Conservation (phyloP, 768 basidiomycete species). For the Suillus fuscotomentosus region DNA sequence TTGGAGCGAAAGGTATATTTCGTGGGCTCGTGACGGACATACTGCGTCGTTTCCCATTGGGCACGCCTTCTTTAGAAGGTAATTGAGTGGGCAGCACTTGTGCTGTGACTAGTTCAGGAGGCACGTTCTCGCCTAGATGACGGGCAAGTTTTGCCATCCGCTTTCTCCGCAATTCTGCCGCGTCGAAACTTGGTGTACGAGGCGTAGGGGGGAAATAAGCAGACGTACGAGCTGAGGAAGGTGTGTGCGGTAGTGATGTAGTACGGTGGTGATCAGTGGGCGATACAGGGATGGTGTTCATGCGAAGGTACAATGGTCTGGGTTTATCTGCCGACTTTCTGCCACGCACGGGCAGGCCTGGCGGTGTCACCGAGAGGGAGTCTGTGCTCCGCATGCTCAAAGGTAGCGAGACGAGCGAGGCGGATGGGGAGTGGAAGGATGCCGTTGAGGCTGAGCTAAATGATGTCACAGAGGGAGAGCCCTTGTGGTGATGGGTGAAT, state of each 20-base stretch:
- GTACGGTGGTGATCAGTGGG: constrained; percentile 11
- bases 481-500: constrained; percentile 21
- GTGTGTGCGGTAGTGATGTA: constrained; percentile 11
- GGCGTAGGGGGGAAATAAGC: constrained; percentile 17
- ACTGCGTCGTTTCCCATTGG: constrained; percentile 9
- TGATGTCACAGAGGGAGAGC: constrained; percentile 22
- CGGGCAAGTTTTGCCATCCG: constrained; percentile 59
- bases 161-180: constrained; percentile 38
- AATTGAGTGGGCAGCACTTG: background rate
- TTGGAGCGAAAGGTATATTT: background rate
- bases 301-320: constrained; percentile 21
- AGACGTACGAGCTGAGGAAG: constrained; percentile 7
- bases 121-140: constrained; percentile 59
- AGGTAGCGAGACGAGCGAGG: constrained; percentile 18
- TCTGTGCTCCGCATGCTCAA: constrained; percentile 14
- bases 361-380: constrained; percentile 9
- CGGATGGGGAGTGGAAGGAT: constrained; percentile 12
- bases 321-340: constrained; percentile 13
- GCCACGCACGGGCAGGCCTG: constrained; percentile 21
- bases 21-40: constrained; percentile 14
- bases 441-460: constrained; percentile 12
- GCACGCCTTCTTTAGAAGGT: constrained; percentile 3
- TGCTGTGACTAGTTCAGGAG: constrained; percentile 50
- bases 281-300: constrained; percentile 17
- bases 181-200: constrained; percentile 20